Evolutionary conservation across 257 asterid species (phyloP), one percentile per base, ranked within the genome.

Genomic region (Plantago elongata): DNA sequence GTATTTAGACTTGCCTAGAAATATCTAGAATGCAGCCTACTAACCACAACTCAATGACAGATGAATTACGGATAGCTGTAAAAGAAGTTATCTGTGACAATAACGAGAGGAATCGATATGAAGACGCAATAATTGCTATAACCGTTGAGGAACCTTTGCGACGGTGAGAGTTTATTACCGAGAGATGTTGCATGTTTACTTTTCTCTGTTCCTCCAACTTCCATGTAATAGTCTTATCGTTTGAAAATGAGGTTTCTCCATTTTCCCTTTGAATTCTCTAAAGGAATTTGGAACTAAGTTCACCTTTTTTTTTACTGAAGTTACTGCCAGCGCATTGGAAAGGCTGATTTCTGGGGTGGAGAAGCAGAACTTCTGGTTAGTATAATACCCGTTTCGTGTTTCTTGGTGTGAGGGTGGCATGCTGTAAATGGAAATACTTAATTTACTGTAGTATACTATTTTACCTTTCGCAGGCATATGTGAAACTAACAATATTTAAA

Each of bases 331-430:
- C 94, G 91, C 18, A 89, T 93, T 54, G 83, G 86, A 67, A 89
- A 90, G 75, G 74, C 94, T 38, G 96, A 89, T 79, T 93, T 93
- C 69, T 89, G 99, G 97, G 99, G 97, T 49, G 99, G 99, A 62
- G 99, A 93, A 74, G 77, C 99, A 54, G 99, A 93, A 79, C 84
- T 93, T 69, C 82, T 85, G 95, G 99, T 89, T 70, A 77, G 95
- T 75, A 64, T 13, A 17, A 11, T 38, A 67, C 27, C 27, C 27
- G 27, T 47, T 47, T 15, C 57, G 9, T 59, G 14, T 47, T 64
- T 13, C 63, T 29, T 46, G 27, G 48, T 48, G 16, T n/a, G 6
- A 48, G 52, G 52, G 52, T 34, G 40, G 40, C 40, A 34, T 34
- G 40, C 8, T 34, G 7, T 34, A 7, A 4, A 34, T 34, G 40